Evolutionary conservation across 179 eudicot genomes (phyloP).

Genomic region (Nepenthes alata): DNA sequence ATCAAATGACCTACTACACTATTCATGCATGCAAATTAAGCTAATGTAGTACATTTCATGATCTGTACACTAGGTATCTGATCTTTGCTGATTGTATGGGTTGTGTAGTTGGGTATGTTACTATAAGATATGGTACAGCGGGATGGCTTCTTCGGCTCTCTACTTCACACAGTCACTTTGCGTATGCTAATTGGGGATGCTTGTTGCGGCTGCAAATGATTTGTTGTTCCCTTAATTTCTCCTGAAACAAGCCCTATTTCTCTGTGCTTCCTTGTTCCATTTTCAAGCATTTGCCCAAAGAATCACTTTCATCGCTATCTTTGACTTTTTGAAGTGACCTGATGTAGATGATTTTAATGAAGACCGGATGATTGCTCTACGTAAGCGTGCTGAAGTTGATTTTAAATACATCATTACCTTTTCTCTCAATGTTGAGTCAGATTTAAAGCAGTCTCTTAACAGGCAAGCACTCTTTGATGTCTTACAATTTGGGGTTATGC

Average conservation of each 20-base stretch:
- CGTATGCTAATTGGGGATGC: background rate
- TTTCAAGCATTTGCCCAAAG: background rate
- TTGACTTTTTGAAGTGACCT: constrained; percentile 6
- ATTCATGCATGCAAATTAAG: too few species aligned
- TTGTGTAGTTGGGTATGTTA: too few species aligned
- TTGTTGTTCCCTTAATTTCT: background rate
- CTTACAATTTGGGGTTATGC: background rate
- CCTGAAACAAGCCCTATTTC: background rate
- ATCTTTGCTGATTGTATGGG: too few species aligned
- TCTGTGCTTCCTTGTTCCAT: background rate
- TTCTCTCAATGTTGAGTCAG: constrained; percentile 34
- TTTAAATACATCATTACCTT: constrained; percentile 50
- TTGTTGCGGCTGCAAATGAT: background rate
- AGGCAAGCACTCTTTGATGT: constrained; percentile 34
- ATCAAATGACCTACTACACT: too few species aligned
- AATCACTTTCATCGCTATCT: background rate
- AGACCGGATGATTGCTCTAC: constrained; percentile 73
- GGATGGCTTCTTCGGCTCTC: too few species aligned
- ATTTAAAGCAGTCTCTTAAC: constrained; percentile 55
- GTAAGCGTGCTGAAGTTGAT: constrained; percentile 93
- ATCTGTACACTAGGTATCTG: too few species aligned
- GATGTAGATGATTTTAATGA: constrained; percentile 64
- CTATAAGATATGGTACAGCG: too few species aligned
- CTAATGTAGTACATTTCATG: too few species aligned
- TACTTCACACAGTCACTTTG: background rate